Percentiles rank a stretch among this genome's conserved stretches.
phyloP scores from a whole-genome alignment of 163 green algal species.

The Scenedesmus sp. region DNA sequence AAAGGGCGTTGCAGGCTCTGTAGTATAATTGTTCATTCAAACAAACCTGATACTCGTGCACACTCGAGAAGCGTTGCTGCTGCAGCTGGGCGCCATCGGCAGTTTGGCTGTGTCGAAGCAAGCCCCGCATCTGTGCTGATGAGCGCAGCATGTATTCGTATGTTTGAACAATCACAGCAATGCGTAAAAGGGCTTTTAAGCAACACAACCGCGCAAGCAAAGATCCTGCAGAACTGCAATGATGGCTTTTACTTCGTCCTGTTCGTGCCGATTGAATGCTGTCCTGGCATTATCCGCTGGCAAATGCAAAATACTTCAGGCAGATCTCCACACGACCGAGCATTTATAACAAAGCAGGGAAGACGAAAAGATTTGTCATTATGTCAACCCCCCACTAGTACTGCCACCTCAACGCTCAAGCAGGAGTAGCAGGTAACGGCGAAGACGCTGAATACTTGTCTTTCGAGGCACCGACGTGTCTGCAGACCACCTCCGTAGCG shows the following conservation, averaged over 20 bases:
- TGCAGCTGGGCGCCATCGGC: conserved; percentile 59
- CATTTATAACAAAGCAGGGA: no score
- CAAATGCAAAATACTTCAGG: no score
- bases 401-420: no score
- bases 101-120: conserved; percentile 45
- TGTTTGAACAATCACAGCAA: neutral
- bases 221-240: neutral
- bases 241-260: neutral
- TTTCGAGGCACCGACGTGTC: no score
- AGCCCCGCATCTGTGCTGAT: neutral
- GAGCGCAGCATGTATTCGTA: conserved; percentile 26
- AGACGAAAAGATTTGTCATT: neutral
- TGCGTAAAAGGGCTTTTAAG: neutral
- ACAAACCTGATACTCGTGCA: conserved; percentile 95
- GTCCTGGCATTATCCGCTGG: no score
- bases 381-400: no score
- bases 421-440: no score
- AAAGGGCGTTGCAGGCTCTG: neutral
- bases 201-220: neutral
- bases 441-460: no score
- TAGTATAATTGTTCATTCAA: neutral
- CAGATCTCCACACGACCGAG: no score
- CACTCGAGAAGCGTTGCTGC: conserved; percentile 86
- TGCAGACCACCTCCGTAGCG: no score
- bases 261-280: neutral